Evolutionary conservation across 225 moss, liverwort and hornwort species (phyloP).

Genomic region (Asterella californica): DNA sequence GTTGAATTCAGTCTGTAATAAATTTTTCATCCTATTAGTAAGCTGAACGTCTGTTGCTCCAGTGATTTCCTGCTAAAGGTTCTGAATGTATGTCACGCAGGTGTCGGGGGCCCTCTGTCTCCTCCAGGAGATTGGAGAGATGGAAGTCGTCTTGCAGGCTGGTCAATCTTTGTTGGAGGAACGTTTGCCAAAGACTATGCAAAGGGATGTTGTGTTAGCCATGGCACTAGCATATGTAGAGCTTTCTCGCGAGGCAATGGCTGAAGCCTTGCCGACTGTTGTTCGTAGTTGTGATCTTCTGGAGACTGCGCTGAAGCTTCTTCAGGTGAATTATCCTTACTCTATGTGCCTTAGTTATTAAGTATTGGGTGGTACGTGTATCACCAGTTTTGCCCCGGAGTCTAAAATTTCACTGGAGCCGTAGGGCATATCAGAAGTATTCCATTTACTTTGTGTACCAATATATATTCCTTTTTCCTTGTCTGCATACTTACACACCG

Average conservation of each 20-base stretch:
- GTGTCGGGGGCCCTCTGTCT: constrained; percentile 89
- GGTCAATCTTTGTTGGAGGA: constrained; percentile 81
- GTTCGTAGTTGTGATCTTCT: constrained; percentile 87
- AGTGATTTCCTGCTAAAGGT: not conserved
- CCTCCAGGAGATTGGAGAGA: constrained; percentile 87
- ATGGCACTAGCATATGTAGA: constrained; percentile 95
- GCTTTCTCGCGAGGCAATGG: constrained; percentile 91
- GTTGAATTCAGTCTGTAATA: not conserved
- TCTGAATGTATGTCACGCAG: constrained; percentile 30
- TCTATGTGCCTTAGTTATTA: not conserved
- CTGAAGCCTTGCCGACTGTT: constrained; percentile 72
- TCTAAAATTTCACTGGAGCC: too few relatives aligned
- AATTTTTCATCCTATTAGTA: not conserved
- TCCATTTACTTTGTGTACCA: too few relatives aligned
- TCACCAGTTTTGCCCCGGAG: not conserved
- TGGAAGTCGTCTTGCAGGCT: constrained; percentile 89
- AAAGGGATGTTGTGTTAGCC: constrained; percentile 77
- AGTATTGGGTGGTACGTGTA: not conserved
- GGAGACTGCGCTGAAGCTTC: constrained; percentile 79
- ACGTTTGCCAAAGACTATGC: constrained; percentile 68
- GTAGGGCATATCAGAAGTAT: not conserved
- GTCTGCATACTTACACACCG: too few relatives aligned
- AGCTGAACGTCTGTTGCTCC: not conserved
- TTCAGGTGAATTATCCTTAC: constrained; percentile 48
- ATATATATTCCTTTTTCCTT: too few relatives aligned